Conservation (phyloP, 768 basidiomycete genomes). For the Boletus tomentosulus region DNA sequence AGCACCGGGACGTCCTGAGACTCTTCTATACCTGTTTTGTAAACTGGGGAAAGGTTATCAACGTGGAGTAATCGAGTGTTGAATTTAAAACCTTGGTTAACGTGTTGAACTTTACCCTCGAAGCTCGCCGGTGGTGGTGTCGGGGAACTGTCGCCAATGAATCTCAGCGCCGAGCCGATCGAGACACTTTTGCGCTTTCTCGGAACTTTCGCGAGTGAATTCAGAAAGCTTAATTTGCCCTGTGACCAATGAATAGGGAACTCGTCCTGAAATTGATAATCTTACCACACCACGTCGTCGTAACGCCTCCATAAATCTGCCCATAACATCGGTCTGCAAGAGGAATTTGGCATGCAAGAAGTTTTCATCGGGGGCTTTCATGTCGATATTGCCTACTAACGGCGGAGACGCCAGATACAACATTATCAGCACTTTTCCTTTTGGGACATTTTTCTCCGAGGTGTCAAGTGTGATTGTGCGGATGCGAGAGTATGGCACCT, state of each 20-base stretch:
- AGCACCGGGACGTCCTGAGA: neutral
- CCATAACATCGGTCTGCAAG: conserved; percentile 31
- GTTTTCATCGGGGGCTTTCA: conserved; percentile 18
- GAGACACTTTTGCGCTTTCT: conserved; percentile 22
- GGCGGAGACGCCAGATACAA: conserved; percentile 37
- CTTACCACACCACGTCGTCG: conserved; percentile 47
- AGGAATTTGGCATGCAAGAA: conserved; percentile 35
- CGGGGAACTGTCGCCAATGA: conserved; percentile 20
- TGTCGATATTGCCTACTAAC: conserved; percentile 31
- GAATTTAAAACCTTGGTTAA: conserved; percentile 23
- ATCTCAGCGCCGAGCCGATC: conserved; percentile 25
- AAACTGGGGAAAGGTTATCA: conserved; percentile 17
- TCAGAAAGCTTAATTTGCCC: conserved; percentile 31
- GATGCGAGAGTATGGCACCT: conserved; percentile 39
- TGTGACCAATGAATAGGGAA: conserved; percentile 8
- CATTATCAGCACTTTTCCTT: conserved; percentile 25
- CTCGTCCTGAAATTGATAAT: neutral
- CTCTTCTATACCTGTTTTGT: conserved; percentile 26
- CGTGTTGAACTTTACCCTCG: conserved; percentile 32
- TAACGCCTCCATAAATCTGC: conserved; percentile 40
- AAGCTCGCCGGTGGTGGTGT: conserved; percentile 24
- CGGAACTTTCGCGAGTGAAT: conserved; percentile 8
- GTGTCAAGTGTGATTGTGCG: conserved; percentile 23
- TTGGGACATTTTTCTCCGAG: conserved; percentile 17
- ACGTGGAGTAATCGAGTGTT: neutral